Percentiles rank a stretch among this genome's conserved stretches.
Conservation (phyloP, 169 alveolate species). For the Eimeria necatrix region DNA sequence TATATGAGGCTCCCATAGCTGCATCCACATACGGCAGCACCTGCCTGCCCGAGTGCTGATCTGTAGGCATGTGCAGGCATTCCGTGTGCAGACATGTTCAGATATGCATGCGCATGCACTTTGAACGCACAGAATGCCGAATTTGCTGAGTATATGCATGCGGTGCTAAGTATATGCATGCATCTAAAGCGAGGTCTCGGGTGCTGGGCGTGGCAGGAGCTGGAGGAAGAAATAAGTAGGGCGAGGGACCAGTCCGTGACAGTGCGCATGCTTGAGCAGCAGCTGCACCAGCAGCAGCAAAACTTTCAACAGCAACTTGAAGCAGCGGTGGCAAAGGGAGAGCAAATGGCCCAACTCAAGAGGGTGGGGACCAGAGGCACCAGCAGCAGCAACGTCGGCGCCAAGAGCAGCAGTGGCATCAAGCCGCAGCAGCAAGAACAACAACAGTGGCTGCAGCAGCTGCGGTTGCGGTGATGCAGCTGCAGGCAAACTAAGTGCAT, state of each 20-base stretch:
- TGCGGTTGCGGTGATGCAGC: too few relatives aligned
- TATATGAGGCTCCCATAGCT: too few relatives aligned
- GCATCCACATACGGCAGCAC: too few relatives aligned
- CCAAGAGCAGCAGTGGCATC: too few relatives aligned
- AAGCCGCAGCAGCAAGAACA: neutral
- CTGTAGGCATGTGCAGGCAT: neutral
- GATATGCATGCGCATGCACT: too few relatives aligned
- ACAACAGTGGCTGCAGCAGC: neutral
- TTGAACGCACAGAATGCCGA: too few relatives aligned
- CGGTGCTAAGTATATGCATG: too few relatives aligned
- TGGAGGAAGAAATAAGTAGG: constrained; percentile 45
- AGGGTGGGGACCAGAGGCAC: neutral
- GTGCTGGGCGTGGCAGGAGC: constrained; percentile 2
- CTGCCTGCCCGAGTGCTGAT: too few relatives aligned
- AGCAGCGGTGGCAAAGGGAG: neutral
- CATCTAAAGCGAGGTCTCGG: neutral
- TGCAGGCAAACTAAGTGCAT: too few relatives aligned
- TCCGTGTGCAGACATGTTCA: too few relatives aligned
- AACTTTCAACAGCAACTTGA: neutral
- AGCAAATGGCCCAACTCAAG: neutral
- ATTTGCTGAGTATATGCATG: too few relatives aligned
- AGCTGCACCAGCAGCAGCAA: constrained; percentile 4
- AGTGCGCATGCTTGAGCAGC: constrained; percentile 42
- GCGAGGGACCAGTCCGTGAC: constrained; percentile 68
- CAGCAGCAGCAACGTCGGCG: neutral